Conservation (phyloP, 768 basidiomycete species). For the Dictyophora rubrovolvata region DNA sequence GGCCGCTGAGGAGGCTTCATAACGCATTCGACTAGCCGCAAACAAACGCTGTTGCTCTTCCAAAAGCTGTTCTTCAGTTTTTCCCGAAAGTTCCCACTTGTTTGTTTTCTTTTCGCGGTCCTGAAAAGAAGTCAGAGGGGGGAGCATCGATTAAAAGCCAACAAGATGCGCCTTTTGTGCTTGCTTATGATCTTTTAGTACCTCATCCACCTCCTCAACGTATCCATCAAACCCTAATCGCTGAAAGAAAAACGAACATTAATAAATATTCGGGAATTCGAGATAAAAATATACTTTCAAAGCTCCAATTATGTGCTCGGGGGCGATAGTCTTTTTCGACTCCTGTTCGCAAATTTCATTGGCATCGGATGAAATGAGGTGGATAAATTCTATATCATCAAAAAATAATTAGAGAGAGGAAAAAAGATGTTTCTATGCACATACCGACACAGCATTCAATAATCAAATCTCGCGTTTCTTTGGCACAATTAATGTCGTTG, state of each 20-base stretch:
- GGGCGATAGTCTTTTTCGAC: slow-evolving; percentile 97
- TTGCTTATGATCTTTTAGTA: slow-evolving; percentile 93
- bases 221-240: slow-evolving; percentile 89
- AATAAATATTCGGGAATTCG: slow-evolving; percentile 1
- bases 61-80: slow-evolving; percentile 84
- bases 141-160: background rate
- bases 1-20: slow-evolving; percentile 8
- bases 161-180: slow-evolving; percentile 51
- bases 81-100: slow-evolving; percentile 77
- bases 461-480: slow-evolving; percentile 93
- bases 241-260: slow-evolving; percentile 37
- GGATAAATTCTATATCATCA: slow-evolving; percentile 78
- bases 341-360: slow-evolving; percentile 98
- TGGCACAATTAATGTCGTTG: slow-evolving; percentile 77
- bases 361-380: slow-evolving; percentile 92
- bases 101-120: slow-evolving; percentile 90
- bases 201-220: slow-evolving; percentile 81
- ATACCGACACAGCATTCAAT: slow-evolving; percentile 99
- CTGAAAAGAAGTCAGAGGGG: slow-evolving; percentile 26
- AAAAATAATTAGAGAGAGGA: background rate
- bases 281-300: slow-evolving; percentile 51
- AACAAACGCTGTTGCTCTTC: slow-evolving; percentile 87
- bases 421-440: slow-evolving; percentile 10
- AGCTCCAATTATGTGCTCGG: slow-evolving; percentile 90
- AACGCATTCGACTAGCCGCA: slow-evolving; percentile 59